Base-by-base conservation (phyloP, 2,329 filamentous ascomycete genomes). In the Aschersonia sp. region DNA sequence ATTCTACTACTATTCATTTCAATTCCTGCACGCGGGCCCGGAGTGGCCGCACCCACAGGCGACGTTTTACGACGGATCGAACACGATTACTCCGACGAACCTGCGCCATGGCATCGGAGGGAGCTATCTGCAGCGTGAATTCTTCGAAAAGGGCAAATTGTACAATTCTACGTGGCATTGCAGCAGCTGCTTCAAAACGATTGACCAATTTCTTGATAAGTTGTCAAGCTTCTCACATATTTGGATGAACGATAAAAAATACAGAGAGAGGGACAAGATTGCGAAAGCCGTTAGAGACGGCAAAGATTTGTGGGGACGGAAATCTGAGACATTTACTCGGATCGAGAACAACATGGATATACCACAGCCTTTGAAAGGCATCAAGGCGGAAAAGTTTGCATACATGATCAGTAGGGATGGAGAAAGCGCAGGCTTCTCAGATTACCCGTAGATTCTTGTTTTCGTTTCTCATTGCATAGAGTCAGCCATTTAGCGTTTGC, bases 101-200 rank as follows among this genome's bases (percentile, higher is more conserved):
- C 63, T 81, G 46, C 71, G 77, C 30, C 67, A 68, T 52, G 65
- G 69, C 42, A 67, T 71, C 47, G 65, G 67, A 43, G 66, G 67
- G 4, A 44, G 66, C 5, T 62, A 61, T 42, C 57, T 67, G 1
- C 51, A 66, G 1, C 62, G 67, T 33, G 60, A 60, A 37, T 22
- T 22, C 22, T 60, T 63, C 42, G 68, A 76, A 51, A 68, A 66
- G 52, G 67, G 61, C 6, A 63, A 66, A 5, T 51, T 79, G 35
- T 59, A 58, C 54, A 70, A 76, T 53, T 72, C 75, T 0, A 71
- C 64, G 0, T 82, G 78, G 78, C 77, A 81, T 58, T 82, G 78
- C 64, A 78, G 73, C 46, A 74, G 67, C 48, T 81, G 78, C 62
- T 79, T 79, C 57, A 62, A 67, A 14, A 79, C 73, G 0, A 60